Base-by-base conservation (phyloP, 257 asterid genomes). In the Galeopsis tetrahit region DNA sequence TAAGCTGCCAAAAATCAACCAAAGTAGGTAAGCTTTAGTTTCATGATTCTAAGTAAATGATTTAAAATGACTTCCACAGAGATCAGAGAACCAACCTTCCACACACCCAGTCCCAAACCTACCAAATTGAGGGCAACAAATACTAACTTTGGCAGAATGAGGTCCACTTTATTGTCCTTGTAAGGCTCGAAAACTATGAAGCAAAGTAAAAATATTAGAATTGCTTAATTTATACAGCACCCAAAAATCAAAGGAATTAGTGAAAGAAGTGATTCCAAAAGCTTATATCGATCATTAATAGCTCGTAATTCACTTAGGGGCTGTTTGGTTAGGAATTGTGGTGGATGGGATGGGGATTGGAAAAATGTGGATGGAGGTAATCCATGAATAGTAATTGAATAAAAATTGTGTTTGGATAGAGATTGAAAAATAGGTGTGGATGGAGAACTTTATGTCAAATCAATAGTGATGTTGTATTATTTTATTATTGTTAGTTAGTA, bases 141-240 rank as follows among this genome's bases (percentile, higher is more conserved):
- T 28, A 80, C 78, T 65, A 85, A 74, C 78, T 89, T 86, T 40
- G 90, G 93, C 58, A 61, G 82, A 38, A 82, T 74, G 61, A 89
- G 92, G 43, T 89, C 90, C 76, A 89, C 90, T 73, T 77, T 89
- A 57, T 64, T 85, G 77, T 89, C 93, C 84, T 76, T 86, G 92
- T 78, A 89, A 53, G 96, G 96, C 85, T 83, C 93, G 76, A 89
- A 89, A 79, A 76, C 96, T 89, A 81, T 77, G 80, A 39, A 76
- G 58, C 38, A 69, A 76, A 61, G 73, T 38, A 28, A 6, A 17
- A 34, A 14, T 46, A 73, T 58, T 39, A 77, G 76, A 46, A 53
- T 46, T 62, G 58, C 56, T 10, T 6, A 42, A 39, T 32, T 39
- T 1, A 59, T 46, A 63, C 39, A 58, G 66, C 56, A 33, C 5